Evolutionary conservation across 768 basidiomycete genomes (phyloP).

Genomic region (Mycena chlorophos): DNA sequence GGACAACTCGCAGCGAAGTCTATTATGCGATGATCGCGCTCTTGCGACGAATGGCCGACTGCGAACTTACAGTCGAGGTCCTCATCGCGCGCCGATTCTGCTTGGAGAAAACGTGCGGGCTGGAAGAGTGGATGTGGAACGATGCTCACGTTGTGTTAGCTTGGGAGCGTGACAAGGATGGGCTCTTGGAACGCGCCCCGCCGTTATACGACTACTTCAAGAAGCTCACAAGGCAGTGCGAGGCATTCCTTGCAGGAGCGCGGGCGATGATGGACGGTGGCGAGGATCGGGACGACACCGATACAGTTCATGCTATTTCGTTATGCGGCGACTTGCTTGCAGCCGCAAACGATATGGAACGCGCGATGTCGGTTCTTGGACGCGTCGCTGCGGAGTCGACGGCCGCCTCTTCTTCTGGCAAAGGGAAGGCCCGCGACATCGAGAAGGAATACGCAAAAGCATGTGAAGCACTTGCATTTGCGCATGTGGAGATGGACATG

Average conservation of each 20-base stretch:
- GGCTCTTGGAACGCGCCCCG: slow-evolving; percentile 35
- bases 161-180: slow-evolving; percentile 37
- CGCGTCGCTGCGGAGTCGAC: slow-evolving; percentile 18
- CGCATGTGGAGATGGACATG: slow-evolving; percentile 39
- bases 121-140: slow-evolving; percentile 51
- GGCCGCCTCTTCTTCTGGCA: slow-evolving; percentile 1
- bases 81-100: slow-evolving; percentile 44
- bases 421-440: slow-evolving; percentile 30
- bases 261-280: slow-evolving; percentile 37
- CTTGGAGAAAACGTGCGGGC: slow-evolving; percentile 38
- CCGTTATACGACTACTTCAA: slow-evolving; percentile 53
- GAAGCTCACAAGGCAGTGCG: slow-evolving; percentile 52
- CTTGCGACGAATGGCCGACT: slow-evolving; percentile 50
- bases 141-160: slow-evolving; percentile 36
- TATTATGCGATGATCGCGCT: slow-evolving; percentile 52
- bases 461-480: slow-evolving; percentile 51
- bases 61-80: slow-evolving; percentile 48
- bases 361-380: slow-evolving; percentile 44
- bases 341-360: slow-evolving; percentile 48
- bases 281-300: slow-evolving; percentile 34
- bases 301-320: slow-evolving; percentile 44
- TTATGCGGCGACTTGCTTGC: slow-evolving; percentile 55
- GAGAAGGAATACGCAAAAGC: slow-evolving; percentile 43
- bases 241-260: slow-evolving; percentile 50
- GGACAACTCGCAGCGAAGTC: slow-evolving; percentile 46